A percentile compares a stretch with the other conserved stretches of the same genome.
Conservation (phyloP, 2,329 filamentous ascomycete species). For the Fusarium luffae region DNA sequence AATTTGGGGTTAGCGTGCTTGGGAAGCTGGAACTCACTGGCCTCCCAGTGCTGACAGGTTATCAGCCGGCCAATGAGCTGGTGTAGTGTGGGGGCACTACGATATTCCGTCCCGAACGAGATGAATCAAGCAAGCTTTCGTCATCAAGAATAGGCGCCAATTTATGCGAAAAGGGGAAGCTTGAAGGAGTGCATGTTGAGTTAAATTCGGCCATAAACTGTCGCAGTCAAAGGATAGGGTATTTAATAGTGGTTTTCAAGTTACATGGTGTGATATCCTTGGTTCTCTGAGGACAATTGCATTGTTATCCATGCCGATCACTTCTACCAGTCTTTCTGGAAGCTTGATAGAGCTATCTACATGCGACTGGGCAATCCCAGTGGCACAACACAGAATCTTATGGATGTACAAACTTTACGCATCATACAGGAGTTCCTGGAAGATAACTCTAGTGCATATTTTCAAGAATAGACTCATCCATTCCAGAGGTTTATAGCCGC, state of each 20-base stretch:
- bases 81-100: neutral
- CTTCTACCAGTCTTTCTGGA: neutral
- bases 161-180: slow-evolving; percentile 34
- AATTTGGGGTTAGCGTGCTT: slow-evolving; percentile 7
- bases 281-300: neutral
- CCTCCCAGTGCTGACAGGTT: slow-evolving; percentile 33
- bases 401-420: neutral
- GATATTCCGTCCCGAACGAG: slow-evolving; percentile 37
- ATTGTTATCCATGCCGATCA: neutral
- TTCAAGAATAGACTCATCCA: neutral
- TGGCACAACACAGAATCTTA: neutral
- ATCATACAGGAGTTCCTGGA: neutral
- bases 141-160: slow-evolving; percentile 26
- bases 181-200: neutral
- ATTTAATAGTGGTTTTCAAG: neutral
- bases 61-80: slow-evolving; percentile 18
- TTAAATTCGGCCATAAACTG: neutral
- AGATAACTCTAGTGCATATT: neutral
- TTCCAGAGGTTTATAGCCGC: neutral
- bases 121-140: slow-evolving; percentile 30
- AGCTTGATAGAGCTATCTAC: neutral
- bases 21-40: slow-evolving; percentile 18
- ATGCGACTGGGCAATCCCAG: neutral
- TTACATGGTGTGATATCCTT: neutral
- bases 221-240: neutral